Conservation (phyloP, 2,329 filamentous ascomycete species). For the Diaporthe longicolla region DNA sequence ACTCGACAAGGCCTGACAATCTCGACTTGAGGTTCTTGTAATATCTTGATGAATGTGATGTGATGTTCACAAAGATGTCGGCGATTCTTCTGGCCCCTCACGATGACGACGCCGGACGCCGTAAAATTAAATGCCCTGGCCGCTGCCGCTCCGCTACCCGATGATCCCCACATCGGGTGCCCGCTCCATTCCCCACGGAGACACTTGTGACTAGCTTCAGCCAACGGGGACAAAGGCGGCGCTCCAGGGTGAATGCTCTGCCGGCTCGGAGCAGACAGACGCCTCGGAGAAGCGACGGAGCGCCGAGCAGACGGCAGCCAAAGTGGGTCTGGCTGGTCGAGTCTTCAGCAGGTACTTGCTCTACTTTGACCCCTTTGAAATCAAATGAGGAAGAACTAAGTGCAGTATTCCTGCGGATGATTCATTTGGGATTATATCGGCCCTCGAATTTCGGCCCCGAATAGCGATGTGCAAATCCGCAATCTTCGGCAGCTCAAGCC, state of each 20-base stretch:
- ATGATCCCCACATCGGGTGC: slow-evolving; percentile 14
- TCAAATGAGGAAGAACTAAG: background rate
- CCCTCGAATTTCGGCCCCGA: background rate
- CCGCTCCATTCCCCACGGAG: background rate
- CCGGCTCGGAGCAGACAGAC: background rate
- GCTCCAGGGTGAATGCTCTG: slow-evolving; percentile 24
- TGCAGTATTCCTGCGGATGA: too few relatives aligned
- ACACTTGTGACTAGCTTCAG: slow-evolving; percentile 17
- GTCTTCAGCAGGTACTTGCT: background rate
- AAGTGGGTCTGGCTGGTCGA: background rate
- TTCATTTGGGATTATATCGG: background rate
- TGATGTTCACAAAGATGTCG: background rate
- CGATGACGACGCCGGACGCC: slow-evolving; percentile 15
- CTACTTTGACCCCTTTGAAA: background rate
- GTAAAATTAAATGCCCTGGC: slow-evolving; percentile 15
- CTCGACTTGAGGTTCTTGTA: background rate
- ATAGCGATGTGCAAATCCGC: background rate
- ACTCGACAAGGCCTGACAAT: fast-evolving
- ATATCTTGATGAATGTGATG: background rate
- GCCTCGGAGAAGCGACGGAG: slow-evolving; percentile 25
- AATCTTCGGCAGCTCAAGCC: background rate
- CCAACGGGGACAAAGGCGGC: slow-evolving; percentile 10
- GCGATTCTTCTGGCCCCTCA: slow-evolving; percentile 28
- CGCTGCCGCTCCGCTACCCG: slow-evolving; percentile 32
- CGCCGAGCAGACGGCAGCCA: slow-evolving; percentile 15